Evolutionary conservation across 1,284 basidiomycete genomes (phyloP), one percentile per base, ranked within the genome.

Genomic region (Microbotryum intermedium): DNA sequence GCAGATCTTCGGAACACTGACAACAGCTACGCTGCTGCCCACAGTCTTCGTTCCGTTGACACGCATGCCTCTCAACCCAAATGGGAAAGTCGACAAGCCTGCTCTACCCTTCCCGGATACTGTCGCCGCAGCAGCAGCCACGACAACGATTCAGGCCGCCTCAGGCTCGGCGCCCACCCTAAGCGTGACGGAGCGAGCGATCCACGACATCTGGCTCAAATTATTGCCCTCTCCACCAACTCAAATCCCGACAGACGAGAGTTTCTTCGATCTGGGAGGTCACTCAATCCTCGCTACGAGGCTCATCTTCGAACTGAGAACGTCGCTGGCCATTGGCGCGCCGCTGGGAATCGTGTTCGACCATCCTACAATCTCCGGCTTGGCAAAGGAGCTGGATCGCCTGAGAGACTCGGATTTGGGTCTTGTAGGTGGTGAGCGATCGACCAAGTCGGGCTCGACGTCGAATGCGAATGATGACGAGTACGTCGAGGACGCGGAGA

Each of bases 1-100:
- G 9, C 16, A 6, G 6, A 8, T 30, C 30, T 34, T 26, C 7
- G 6, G 3, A 11, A 18, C 23, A 30, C 49, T 51, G 30, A 55
- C 51, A 39, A 39, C 11, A 16, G 13, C 34, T 39, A 4, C n/a
- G 5, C 13, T 43, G n/a, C 23, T 53, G 28, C n/a, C 4, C 9
- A 16, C 67, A 91, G 92, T 97, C 48, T 92, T 97, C 71, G 92
- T 98, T 49, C 95, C 95, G 1, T 81, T 98, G 45, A 83, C 82
- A 62, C 87, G 90, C 65, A 95, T 99, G 88, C 95, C 95, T 16
- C 82, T 99, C 55, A 99, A 97, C 74, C 95, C 95, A 5, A 98
- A 98, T 74, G 95, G 95, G 65, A 99, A 98, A 78, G 88, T 99
- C 73, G 95, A 99, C 80, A 98, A 98, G 75, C 94, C 95, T 0